Conservation (phyloP, 164 flowering plant species). For the Vitis amurensis region DNA sequence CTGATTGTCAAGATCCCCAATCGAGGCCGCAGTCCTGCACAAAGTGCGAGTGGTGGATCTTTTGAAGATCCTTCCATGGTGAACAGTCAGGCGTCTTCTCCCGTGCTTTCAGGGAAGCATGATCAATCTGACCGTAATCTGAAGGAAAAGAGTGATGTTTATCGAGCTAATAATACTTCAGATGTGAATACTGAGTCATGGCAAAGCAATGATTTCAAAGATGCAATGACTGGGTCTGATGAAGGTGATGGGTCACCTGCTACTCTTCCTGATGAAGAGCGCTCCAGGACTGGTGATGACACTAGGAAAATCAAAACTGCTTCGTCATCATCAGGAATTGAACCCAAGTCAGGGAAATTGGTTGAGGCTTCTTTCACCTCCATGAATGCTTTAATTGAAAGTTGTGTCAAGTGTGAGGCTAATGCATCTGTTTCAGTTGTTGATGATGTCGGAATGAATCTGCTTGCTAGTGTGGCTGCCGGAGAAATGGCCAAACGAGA, state of each 20-base stretch:
- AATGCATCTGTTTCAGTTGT: slow-evolving; percentile 43
- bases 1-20: slow-evolving; percentile 82
- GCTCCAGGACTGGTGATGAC: slow-evolving; percentile 32
- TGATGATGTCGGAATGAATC: slow-evolving; percentile 88
- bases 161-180: slow-evolving; percentile 28
- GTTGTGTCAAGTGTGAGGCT: slow-evolving; percentile 58
- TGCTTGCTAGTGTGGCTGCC: slow-evolving; percentile 96
- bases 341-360: slow-evolving; percentile 35
- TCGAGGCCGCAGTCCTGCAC: slow-evolving; percentile 41
- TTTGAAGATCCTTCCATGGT: slow-evolving; percentile 31
- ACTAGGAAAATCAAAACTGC: slow-evolving; percentile 27
- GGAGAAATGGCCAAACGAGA: slow-evolving; percentile 72
- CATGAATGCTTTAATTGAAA: slow-evolving; percentile 49
- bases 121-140: slow-evolving; percentile 46
- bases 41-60: slow-evolving; percentile 37
- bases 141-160: slow-evolving; percentile 50
- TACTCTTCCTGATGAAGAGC: slow-evolving; percentile 40
- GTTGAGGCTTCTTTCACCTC: slow-evolving; percentile 42
- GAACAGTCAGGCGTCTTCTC: slow-evolving; percentile 44
- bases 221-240: slow-evolving; percentile 47
- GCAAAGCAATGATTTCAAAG: slow-evolving; percentile 66
- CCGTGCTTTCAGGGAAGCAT: slow-evolving; percentile 53
- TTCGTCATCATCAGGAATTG: slow-evolving; percentile 35
- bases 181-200: slow-evolving; percentile 57
- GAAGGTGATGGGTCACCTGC: slow-evolving; percentile 56